Evolutionary conservation across 2,329 filamentous ascomycete species (phyloP), one percentile per base, ranked within the genome.

Genomic region (Lachnellula cervina): DNA sequence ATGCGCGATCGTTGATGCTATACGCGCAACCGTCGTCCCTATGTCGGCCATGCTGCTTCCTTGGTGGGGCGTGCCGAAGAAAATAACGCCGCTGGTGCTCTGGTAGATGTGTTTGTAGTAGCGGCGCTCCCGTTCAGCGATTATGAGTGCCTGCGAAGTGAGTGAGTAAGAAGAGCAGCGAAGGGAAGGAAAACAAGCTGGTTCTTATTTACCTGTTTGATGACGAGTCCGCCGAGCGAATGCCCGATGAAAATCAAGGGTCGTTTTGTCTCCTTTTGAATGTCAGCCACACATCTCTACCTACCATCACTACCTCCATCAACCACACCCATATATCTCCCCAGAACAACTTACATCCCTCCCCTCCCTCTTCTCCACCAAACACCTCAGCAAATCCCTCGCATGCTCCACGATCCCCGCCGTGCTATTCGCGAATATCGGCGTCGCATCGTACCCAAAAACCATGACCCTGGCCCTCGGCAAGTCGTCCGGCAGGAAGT

Each of bases 401-500:
- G 62, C 58, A 59, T 61, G 59, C 13, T 62, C 60, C 4, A 34
- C 17, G 17, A 61, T 53, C 5, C 62, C 55, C 16, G 55, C 56
- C 11, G 32, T 54, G 4, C 50, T 47, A 6, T 45, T 48, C 5
- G 52, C 51, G 28, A 62, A 61, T 5, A 54, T 55, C 1, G 60
- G 44, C 14, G 68, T 66, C 48, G 61, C 59, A 52, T 73, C 64
- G 55, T 74, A 74, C 28, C 71, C 71, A 54, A 66, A 74, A 32
- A 58, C 66, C 37, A 72, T 59, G 8, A 73, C 66, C 38, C 72
- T 64, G 32, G 69, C 66, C 43, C 65, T 64, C 5, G 64, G 63
- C 16, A 73, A 49, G 42, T 70, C 63, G 1, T 57, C 17, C 2
- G 68, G 68, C 3, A 71, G 53, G 32, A 69, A 57, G 49, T 70